Evolutionary conservation across 768 basidiomycete genomes (phyloP).

Genomic region (Crassisporium funariophilum): DNA sequence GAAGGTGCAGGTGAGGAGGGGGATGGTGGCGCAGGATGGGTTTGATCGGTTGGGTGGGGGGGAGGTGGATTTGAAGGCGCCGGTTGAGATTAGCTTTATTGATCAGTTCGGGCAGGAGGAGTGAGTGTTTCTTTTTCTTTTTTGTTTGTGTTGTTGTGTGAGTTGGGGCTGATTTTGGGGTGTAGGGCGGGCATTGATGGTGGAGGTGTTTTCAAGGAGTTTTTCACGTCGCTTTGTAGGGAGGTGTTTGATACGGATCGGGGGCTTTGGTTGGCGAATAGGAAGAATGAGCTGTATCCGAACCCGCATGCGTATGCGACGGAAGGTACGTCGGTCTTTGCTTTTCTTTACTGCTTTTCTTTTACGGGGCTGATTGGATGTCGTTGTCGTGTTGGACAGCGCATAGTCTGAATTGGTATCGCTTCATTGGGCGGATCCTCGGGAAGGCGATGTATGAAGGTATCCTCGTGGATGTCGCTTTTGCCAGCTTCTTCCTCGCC

Average conservation of each 20-base stretch:
- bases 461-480: slow-evolving; percentile 91
- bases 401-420: slow-evolving; percentile 89
- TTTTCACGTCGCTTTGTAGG: slow-evolving; percentile 88
- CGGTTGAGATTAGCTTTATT: slow-evolving; percentile 87
- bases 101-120: slow-evolving; percentile 87
- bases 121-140: slow-evolving; percentile 38
- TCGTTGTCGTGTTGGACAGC: slow-evolving; percentile 45
- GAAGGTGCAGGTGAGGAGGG: slow-evolving; percentile 65
- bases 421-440: slow-evolving; percentile 89
- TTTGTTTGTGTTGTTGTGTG: not conserved
- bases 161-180: not conserved
- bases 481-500: slow-evolving; percentile 93
- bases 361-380: not conserved
- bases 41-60: slow-evolving; percentile 80
- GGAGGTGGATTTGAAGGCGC: slow-evolving; percentile 78
- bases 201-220: slow-evolving; percentile 97
- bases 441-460: slow-evolving; percentile 98
- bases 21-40: slow-evolving; percentile 84
- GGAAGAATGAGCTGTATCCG: slow-evolving; percentile 93
- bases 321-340: slow-evolving; percentile 60
- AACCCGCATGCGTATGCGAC: slow-evolving; percentile 91
- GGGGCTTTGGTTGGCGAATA: slow-evolving; percentile 90
- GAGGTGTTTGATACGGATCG: slow-evolving; percentile 96
- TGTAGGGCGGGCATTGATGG: slow-evolving; percentile 89
- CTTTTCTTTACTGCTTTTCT: not conserved